A percentile compares a stretch with the other conserved stretches of the same genome.
These are phyloP conservation scores for Gillenia trifoliata DNA, from an alignment of 306 rosid species.

Conservation along the genomic window DNA sequence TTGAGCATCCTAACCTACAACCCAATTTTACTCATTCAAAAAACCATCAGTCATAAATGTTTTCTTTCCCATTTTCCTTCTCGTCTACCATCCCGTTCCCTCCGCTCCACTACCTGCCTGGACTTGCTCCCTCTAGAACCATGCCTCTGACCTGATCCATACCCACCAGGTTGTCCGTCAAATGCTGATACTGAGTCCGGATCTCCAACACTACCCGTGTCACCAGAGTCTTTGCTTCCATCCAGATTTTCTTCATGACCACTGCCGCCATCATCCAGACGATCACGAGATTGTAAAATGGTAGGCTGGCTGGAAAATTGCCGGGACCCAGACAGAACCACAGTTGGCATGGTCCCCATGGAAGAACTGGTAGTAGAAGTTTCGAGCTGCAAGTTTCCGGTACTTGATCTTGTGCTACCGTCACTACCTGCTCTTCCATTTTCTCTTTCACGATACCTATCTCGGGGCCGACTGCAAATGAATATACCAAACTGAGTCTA, in stretches of 20 bases:
- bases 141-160: conserved; percentile 74
- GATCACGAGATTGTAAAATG: conserved; percentile 82
- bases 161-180: conserved; percentile 65
- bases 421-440: conserved; percentile 75
- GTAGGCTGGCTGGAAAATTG: conserved; percentile 73
- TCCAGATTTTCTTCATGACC: conserved; percentile 73
- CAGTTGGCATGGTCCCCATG: conserved; percentile 45
- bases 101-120: conserved; percentile 68
- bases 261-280: conserved; percentile 69
- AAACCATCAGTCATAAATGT: conserved; percentile 36
- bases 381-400: conserved; percentile 61
- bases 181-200: conserved; percentile 71
- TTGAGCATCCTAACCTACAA: background rate
- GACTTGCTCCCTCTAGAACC: conserved; percentile 78
- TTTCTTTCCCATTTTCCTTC: conserved; percentile 99
- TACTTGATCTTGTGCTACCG: conserved; percentile 53
- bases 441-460: conserved; percentile 88
- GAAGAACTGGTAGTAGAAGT: conserved; percentile 48
- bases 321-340: conserved; percentile 69
- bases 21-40: background rate
- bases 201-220: conserved; percentile 78
- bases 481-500: conserved; percentile 1
- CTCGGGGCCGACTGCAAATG: conserved; percentile 70
- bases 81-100: conserved; percentile 76
- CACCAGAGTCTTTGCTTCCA: conserved; percentile 93